Base-by-base conservation (phyloP, 2,329 filamentous ascomycete genomes). In the Aspergillus tamarii region DNA sequence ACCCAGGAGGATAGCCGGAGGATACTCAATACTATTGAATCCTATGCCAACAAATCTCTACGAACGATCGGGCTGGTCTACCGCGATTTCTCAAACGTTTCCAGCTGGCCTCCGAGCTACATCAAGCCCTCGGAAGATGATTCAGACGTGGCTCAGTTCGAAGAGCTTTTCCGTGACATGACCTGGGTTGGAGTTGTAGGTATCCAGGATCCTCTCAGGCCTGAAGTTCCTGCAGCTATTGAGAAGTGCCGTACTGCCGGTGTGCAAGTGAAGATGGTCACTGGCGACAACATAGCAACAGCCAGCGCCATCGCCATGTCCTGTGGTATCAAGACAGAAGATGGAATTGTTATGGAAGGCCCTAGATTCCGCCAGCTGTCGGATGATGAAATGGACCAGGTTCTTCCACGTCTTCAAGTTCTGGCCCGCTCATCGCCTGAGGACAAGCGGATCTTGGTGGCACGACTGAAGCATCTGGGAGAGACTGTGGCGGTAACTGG, bases 11-110 rank as follows among this genome's bases (percentile, higher is more conserved):
- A 72, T 16, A 71, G 69, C 56, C 69, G 74, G 46, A 43, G 61
- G 6, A 66, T 79, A 23, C 63, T 77, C 12, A 68, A 72, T 5
- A 76, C 67, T 4, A 81, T 84, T 57, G 75, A 80, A 28, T 72
- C 73, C 0, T 84, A 83, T 62, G 80, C 81, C 1, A 69, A 73
- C 28, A 72, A 87, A 39, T 93, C 91, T 14, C 84, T 94, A 16
- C 88, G 91, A 54, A 93, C 90, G 0, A 93, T 94, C 66, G 90
- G 87, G 46, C 84, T 93, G 63, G 84, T 91, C 10, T 93, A 92
- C 77, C 86, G 87, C 60, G 91, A 94, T 66, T 93, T 91, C 66
- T 83, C 88, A 45, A 83, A 93, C 65, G 92, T 91, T 66, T 82
- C 88, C 41, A 83, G 81, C 63, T 91, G 89, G 85, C 91, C 91